Conservation (phyloP, 768 basidiomycete genomes). For the Amanita jacksonii region DNA sequence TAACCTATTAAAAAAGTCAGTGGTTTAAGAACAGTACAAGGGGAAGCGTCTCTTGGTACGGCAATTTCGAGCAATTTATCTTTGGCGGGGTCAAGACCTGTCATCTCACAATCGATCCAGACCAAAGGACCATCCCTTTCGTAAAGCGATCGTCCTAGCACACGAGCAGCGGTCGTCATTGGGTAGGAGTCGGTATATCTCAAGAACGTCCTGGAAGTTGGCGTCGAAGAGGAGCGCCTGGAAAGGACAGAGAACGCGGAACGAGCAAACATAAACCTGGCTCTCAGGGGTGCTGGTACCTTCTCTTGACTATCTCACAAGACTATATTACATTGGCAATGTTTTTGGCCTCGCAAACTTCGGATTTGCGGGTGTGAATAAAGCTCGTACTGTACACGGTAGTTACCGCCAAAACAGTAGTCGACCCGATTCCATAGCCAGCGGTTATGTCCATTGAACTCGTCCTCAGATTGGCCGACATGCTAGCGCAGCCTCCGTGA, state of each 20-base stretch:
- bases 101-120: slow-evolving; percentile 89
- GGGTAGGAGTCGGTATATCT: not conserved
- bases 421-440: not conserved
- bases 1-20: slow-evolving; percentile 36
- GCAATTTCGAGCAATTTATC: slow-evolving; percentile 80
- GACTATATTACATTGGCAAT: too few relatives aligned
- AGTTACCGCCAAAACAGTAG: not conserved
- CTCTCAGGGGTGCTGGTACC: too few relatives aligned
- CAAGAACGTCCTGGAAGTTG: not conserved
- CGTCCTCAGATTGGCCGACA: slow-evolving; percentile 16
- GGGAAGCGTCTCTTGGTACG: slow-evolving; percentile 24
- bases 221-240: not conserved
- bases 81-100: slow-evolving; percentile 55
- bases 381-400: too few relatives aligned
- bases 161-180: too few relatives aligned
- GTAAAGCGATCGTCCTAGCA: too few relatives aligned
- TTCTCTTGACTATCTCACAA: too few relatives aligned
- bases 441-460: not conserved
- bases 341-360: too few relatives aligned
- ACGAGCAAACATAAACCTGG: not conserved
- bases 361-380: too few relatives aligned
- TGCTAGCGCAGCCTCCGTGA: slow-evolving; percentile 17
- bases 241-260: not conserved
- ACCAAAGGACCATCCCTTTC: slow-evolving; percentile 59
- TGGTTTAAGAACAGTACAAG: not conserved